Base-by-base conservation (phyloP, 306 rosid genomes). In the Neltuma alba region DNA sequence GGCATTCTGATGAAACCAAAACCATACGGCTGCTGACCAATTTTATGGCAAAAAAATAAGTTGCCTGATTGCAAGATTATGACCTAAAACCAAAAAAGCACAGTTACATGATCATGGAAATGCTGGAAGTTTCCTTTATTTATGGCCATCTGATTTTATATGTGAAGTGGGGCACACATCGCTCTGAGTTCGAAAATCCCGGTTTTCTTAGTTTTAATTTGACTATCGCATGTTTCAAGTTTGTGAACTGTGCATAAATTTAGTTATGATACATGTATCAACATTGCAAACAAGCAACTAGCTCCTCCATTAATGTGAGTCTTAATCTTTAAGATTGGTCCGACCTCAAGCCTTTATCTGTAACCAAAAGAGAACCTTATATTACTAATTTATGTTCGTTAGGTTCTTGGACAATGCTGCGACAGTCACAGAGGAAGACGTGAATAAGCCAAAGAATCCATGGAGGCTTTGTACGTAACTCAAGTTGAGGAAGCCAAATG, bases 331-430 rank as follows among this genome's bases (percentile, higher is more conserved):
- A 16, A 33, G 27, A 31, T 63, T 33, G 15, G 36, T 33, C 2
- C 16, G 69, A 63, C 25, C 25, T 34, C 16, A 0, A 63, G 1
- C 7, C 27, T 15, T 18, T 16, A 65, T 36, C 14, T 37, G 71
- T 66, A 9, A 66, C 18, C 7, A 37, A n/a, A 20, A 20, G 41
- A 36, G 44, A 25, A 50, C 47, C 75, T 25, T 2, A 71, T 33
- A 20, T 31, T 25, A 57, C 10, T 57, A 42, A 40, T 54, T 76
- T 20, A 33, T 31, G 21, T 41, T 64, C 66, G 33, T 62, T 70
- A 90, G 93, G 63, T 90, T 90, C 80, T 60, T 90, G 84, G 91
- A 90, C 85, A 90, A 84, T 79, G 93, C 93, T 34, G 91, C 93
- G 44, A 88, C 91, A 20, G n/a, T 88, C 2, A 90, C 80, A 44